Evolutionary conservation across 2,329 filamentous ascomycete genomes (phyloP).

Genomic region (Aschersonia sp.): DNA sequence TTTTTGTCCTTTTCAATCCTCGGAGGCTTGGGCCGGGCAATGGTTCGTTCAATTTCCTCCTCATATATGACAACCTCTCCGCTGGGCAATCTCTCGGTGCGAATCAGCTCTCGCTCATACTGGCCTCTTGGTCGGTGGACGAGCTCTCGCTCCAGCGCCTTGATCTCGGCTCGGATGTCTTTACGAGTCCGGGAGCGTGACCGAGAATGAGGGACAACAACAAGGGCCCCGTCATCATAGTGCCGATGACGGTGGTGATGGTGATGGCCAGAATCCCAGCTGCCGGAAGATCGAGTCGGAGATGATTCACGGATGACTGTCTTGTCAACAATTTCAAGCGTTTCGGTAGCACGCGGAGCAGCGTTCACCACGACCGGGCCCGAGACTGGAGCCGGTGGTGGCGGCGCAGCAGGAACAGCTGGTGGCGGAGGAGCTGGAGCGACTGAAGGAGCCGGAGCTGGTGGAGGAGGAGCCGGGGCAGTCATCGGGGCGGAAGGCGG

Average conservation of each 20-base stretch:
- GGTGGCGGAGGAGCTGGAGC: constrained; percentile 17
- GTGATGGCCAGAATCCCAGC: constrained; percentile 14
- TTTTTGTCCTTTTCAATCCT: constrained; percentile 80
- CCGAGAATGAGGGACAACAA: constrained; percentile 27
- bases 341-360: constrained; percentile 15
- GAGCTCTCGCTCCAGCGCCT: constrained; percentile 45
- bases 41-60: constrained; percentile 40
- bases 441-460: constrained; percentile 10
- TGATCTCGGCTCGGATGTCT: constrained; percentile 61
- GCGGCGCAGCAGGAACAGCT: constrained; percentile 9
- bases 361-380: constrained; percentile 19
- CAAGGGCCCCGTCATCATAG: constrained; percentile 12
- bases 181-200: constrained; percentile 35
- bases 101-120: constrained; percentile 36
- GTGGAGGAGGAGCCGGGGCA: constrained; percentile 8
- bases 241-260: constrained; percentile 15
- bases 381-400: constrained; percentile 14
- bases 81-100: constrained; percentile 41
- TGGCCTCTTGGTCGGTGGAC: constrained; percentile 20
- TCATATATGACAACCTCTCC: constrained; percentile 51
- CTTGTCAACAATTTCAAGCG: constrained; percentile 27
- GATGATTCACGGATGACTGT: constrained; percentile 34
- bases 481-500: constrained; percentile 13
- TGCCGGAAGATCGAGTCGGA: constrained; percentile 25
- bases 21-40: constrained; percentile 40